These are phyloP conservation scores for Pichia sp. DNA, from an alignment of 1,139 yeast species.

Conservation along the genomic window DNA sequence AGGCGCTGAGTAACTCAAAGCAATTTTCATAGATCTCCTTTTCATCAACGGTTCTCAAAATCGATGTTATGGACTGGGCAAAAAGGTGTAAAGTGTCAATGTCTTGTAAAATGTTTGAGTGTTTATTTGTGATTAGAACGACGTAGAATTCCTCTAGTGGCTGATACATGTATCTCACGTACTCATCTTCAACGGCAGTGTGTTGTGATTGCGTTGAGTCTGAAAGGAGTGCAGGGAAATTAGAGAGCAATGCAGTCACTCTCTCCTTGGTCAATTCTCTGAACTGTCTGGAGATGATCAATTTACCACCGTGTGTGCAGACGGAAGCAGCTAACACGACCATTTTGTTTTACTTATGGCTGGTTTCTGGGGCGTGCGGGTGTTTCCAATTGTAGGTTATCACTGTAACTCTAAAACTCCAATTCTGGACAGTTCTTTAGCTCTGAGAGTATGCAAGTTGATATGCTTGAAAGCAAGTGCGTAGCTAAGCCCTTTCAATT, in stretches of 20 bases:
- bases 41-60: slow-evolving; percentile 73
- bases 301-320: slow-evolving; percentile 93
- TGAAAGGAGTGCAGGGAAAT: slow-evolving; percentile 77
- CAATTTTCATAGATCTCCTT: slow-evolving; percentile 79
- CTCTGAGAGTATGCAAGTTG: not conserved
- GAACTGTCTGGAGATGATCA: slow-evolving; percentile 89
- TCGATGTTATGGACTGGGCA: slow-evolving; percentile 72
- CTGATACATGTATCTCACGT: slow-evolving; percentile 90
- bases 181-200: slow-evolving; percentile 91
- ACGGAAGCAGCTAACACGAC: slow-evolving; percentile 91
- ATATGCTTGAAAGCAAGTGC: not conserved
- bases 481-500: not conserved
- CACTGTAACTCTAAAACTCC: not conserved
- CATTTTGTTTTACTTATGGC: slow-evolving; percentile 30
- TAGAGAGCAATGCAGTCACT: slow-evolving; percentile 80
- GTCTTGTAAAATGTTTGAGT: slow-evolving; percentile 90
- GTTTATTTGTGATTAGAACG: slow-evolving; percentile 85
- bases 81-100: slow-evolving; percentile 87
- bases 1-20: slow-evolving; percentile 85
- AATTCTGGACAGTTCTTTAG: not conserved
- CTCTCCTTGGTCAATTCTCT: slow-evolving; percentile 80
- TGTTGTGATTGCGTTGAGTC: slow-evolving; percentile 71
- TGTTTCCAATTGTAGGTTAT: not conserved
- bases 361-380: not conserved
- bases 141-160: slow-evolving; percentile 93